Evolutionary conservation across 257 asterid genomes (phyloP).

Genomic region (Solanum appendiculatum): DNA sequence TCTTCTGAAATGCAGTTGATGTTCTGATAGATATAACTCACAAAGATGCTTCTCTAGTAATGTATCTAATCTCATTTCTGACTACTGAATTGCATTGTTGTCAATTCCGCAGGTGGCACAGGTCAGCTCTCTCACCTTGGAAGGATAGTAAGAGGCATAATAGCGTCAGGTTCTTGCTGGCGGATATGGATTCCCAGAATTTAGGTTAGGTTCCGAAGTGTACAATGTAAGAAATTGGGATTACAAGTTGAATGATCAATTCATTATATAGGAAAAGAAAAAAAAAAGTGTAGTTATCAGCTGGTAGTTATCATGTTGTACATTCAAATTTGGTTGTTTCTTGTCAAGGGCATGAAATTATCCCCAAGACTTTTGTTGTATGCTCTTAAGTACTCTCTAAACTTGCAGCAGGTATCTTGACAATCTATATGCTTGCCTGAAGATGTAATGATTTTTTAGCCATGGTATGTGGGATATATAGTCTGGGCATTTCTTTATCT

Average conservation of each 20-base stretch:
- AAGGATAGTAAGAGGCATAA: background rate
- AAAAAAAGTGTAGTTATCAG: constrained; percentile 14
- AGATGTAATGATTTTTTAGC: background rate
- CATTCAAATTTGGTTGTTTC: constrained; percentile 15
- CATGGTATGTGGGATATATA: background rate
- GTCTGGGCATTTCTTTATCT: background rate
- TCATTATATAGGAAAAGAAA: constrained; percentile 29
- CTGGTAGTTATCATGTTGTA: constrained; percentile 18
- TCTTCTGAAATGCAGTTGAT: background rate
- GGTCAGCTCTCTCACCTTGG: background rate
- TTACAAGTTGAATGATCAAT: constrained; percentile 18
- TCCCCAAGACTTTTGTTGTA: background rate
- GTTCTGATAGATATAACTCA: background rate
- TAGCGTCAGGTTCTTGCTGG: background rate
- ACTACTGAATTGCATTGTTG: background rate
- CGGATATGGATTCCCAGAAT: background rate
- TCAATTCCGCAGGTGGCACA: background rate
- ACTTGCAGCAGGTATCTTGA: background rate
- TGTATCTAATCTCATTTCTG: background rate
- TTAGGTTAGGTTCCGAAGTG: constrained; percentile 35
- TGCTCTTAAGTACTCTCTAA: background rate
- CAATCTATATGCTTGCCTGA: background rate
- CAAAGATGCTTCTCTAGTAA: background rate
- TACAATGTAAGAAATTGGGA: constrained; percentile 47
- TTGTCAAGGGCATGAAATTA: constrained; percentile 7